These are phyloP conservation scores for Decorospora gaudefroyi DNA, from an alignment of 2,329 filamentous ascomycete species.

Conservation along the genomic window DNA sequence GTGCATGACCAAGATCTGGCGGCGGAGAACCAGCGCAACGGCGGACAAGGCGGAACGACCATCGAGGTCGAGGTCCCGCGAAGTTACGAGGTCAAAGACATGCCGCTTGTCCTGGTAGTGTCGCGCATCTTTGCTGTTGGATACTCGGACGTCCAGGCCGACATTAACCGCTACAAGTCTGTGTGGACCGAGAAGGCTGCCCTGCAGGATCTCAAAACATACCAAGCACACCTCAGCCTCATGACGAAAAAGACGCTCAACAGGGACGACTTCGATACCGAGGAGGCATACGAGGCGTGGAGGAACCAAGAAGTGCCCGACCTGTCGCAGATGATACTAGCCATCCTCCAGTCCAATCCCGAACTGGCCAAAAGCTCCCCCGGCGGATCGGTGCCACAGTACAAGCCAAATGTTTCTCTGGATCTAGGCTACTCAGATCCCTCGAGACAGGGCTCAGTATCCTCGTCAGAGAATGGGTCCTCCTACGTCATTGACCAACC, in stretches of 20 bases:
- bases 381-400: constrained; percentile 61
- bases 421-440: constrained; percentile 54
- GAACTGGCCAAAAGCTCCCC: constrained; percentile 79
- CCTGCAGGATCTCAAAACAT: constrained; percentile 86
- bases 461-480: constrained; percentile 50
- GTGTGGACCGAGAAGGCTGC: constrained; percentile 92
- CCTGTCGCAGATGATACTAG: constrained; percentile 89
- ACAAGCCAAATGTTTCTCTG: constrained; percentile 52
- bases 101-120: constrained; percentile 88
- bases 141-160: constrained; percentile 78
- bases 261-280: constrained; percentile 84
- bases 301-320: constrained; percentile 86
- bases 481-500: constrained; percentile 68
- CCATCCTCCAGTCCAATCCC: constrained; percentile 83
- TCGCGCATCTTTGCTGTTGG: constrained; percentile 82
- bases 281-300: constrained; percentile 88
- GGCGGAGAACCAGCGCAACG: constrained; percentile 61
- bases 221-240: constrained; percentile 85
- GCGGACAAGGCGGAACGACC: constrained; percentile 64
- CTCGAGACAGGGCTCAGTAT: constrained; percentile 53
- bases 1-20: constrained; percentile 90
- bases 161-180: constrained; percentile 79
- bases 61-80: constrained; percentile 82
- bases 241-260: constrained; percentile 76
- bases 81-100: constrained; percentile 93